Percentiles rank a stretch among this genome's conserved stretches.
Conservation (phyloP, 345 rosid genomes). For the Gossypium ekmanianum region DNA sequence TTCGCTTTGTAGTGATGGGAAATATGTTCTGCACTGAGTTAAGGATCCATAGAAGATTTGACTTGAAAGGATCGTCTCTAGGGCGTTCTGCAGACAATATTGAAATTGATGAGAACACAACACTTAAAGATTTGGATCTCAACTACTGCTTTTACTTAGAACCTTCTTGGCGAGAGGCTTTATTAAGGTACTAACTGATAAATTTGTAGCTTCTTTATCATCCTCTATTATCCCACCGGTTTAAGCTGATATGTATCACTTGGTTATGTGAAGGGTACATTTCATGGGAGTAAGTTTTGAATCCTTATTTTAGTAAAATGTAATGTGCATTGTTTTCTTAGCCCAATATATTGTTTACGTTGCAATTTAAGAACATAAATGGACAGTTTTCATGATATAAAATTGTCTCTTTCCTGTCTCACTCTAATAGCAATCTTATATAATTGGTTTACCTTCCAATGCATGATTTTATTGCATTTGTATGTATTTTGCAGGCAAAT, state of each 20-base stretch:
- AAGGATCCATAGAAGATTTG: conserved; percentile 92
- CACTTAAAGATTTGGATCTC: conserved; percentile 93
- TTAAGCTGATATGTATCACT: neutral
- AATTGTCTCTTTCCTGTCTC: conserved; percentile 2
- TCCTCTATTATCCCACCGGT: neutral
- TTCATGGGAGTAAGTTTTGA: neutral
- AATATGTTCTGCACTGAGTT: conserved; percentile 98
- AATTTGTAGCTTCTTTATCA: conserved; percentile 11
- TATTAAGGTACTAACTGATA: conserved; percentile 54
- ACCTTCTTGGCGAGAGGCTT: conserved; percentile 92
- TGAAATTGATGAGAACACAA: conserved; percentile 93
- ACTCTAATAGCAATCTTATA: neutral
- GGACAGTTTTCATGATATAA: conserved; percentile 6
- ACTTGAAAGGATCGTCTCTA: conserved; percentile 89
- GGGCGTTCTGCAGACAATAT: conserved; percentile 91
- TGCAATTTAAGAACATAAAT: neutral
- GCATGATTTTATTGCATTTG: conserved; percentile 6
- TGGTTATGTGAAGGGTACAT: neutral
- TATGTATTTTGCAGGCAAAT: conserved; percentile 56
- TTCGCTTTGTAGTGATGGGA: conserved; percentile 98
- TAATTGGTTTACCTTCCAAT: conserved; percentile 1
- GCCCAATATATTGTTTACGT: neutral
- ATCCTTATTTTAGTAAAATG: neutral
- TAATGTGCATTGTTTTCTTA: neutral
- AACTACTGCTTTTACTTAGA: conserved; percentile 73